Conservation (phyloP, 768 basidiomycete genomes). For the Phylloporus arenicola region DNA sequence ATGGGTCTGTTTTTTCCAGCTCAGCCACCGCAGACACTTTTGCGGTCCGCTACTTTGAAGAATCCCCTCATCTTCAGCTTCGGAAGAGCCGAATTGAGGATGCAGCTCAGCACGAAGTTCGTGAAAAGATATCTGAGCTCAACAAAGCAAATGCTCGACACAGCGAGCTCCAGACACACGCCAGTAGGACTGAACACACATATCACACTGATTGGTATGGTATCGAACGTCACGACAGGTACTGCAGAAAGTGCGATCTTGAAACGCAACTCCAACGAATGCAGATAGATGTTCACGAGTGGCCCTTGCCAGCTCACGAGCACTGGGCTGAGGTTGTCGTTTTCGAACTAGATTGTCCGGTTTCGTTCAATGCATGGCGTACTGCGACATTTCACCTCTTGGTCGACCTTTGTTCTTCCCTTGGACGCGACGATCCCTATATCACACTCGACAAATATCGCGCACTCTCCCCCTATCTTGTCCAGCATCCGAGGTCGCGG, state of each 20-base stretch:
- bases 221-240: no score
- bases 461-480: neutral
- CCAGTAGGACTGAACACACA: no score
- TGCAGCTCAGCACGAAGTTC: neutral
- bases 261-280: no score
- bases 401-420: conserved; percentile 28
- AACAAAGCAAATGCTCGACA: neutral
- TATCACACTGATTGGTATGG: no score
- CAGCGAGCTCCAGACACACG: neutral
- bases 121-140: neutral
- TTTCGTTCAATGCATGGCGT: conserved; percentile 36
- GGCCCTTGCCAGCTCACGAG: no score
- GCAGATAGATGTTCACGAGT: no score
- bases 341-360: conserved; percentile 22
- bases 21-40: neutral
- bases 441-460: conserved; percentile 3
- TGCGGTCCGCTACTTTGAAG: neutral
- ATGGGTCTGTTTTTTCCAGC: no score
- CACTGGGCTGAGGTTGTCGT: no score
- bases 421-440: neutral
- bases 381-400: conserved; percentile 23
- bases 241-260: no score
- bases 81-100: neutral
- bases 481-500: conserved; percentile 13
- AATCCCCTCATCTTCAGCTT: neutral